Base-by-base conservation (phyloP, 202 grass and related monocot genomes). In the Cymbopogon flexuosus region DNA sequence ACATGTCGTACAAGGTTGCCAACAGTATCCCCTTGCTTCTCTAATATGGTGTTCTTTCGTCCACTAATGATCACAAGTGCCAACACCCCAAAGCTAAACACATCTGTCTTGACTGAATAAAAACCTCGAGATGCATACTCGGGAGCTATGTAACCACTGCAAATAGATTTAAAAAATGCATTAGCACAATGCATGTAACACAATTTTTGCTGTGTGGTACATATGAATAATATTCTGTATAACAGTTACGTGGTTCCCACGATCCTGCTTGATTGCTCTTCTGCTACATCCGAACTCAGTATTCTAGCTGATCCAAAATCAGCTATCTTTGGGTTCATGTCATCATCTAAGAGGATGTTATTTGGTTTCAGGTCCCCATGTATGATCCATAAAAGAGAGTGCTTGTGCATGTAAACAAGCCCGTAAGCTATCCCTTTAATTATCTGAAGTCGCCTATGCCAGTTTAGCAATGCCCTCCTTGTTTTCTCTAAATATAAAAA, bases 81-180 rank as follows among this genome's bases (percentile, higher is more conserved):
- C 40, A 79, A 52, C 10, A 88, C 31, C 21, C 86, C 86, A n/a
- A 79, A 84, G 49, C 80, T 12, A 73, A 88, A 88, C 10, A 84
- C 68, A 11, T 88, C 80, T 47, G 40, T 73, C 80, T 79, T 84
- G 6, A 39, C 1, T 3, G 80, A 75, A 59, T 79, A 75, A 62
- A 79, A 5, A 0, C 80, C 85, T 3, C 37, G 27, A 66, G 78
- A 65, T 70, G 72, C 73, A 10, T 83, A 82, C 54, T 82, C 84
- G 0, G 78, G 72, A 59, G 79, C 74, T 24, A 56, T 83, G 46
- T 67, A 87, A 59, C 85, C 80, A 68, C 85, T 83, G 19, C 15
- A 79, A 78, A 62, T 18, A 66, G 5, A 40, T 2, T 43, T 11
- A 3, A 35, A 1, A n/a, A 59, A 10, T 37, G n/a, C 15, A 54